Base-by-base conservation (phyloP, 352 stramenopile species). In the Plasmopara muralis region DNA sequence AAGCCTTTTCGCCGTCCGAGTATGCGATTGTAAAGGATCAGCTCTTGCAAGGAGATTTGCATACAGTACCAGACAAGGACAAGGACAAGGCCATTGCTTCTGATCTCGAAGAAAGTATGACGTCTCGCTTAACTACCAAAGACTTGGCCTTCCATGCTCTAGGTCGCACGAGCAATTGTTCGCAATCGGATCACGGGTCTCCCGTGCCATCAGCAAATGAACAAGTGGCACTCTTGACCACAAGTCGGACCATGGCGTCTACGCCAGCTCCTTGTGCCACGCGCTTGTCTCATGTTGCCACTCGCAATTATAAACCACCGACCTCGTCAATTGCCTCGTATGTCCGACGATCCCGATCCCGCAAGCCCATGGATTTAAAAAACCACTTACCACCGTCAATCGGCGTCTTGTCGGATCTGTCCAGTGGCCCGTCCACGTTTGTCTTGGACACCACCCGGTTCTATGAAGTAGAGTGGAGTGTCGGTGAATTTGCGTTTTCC, bases 401-500 rank as follows among this genome's bases (percentile, higher is more conserved):
- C 38, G 72, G 72, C 1, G 69, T 73, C 10, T 64, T 88, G 6
- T 83, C 73, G 12, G 77, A 73, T 0, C 65, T 86, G 33, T 78
- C 74, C 9, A 83, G 69, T 33, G 77, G 77, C 0, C 69, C 77
- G 0, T 76, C 70, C 9, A 85, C 66, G 13, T 88, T 88, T 48
- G 46, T 62, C n/a, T 50, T 88, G 30, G 65, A 86, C 31, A 55
- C 71, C 20, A 51, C 60, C 10, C 60, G 45, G 16, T 85, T 88
- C 38, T 88, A 88, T 47, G 68, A 82, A 29, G 64, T 88, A 10
- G 64, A 64, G 50, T 88, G 77, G 77, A 70, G 58, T 33, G 68
- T 50, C 2, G 77, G 77, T 20, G 77, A 88, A 53, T 88, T 88
- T 57, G 77, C 74, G 4, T 88, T 85, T 40, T 88, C 77, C 15